Percentiles rank a stretch among this genome's conserved stretches.
These are phyloP conservation scores for Plantago major DNA, from an alignment of 257 asterid genomes.

Conservation along the genomic window DNA sequence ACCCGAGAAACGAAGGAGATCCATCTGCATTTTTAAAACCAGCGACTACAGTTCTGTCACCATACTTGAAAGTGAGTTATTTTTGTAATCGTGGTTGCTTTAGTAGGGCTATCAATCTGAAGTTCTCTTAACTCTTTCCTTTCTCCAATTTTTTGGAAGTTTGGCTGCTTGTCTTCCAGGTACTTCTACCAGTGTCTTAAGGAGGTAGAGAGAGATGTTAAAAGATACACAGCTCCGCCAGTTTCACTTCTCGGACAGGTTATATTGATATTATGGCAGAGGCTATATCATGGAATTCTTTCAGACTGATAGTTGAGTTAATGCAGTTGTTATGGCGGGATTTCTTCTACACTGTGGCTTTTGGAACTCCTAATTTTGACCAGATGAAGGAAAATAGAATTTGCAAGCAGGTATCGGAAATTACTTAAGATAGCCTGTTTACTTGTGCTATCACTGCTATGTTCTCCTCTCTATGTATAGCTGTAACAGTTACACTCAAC, in stretches of 20 bases:
- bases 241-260: constrained; percentile 99
- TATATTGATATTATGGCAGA: neutral
- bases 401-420: constrained; percentile 76
- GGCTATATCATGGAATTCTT: constrained; percentile 5
- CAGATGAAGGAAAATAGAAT: constrained; percentile 74
- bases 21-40: constrained; percentile 86
- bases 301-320: constrained; percentile 27
- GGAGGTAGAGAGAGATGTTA: constrained; percentile 59
- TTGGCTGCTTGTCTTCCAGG: constrained; percentile 95
- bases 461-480: no score
- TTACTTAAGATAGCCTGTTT: constrained; percentile 6
- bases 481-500: neutral
- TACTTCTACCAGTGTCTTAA: constrained; percentile 85
- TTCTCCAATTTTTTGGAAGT: constrained; percentile 55
- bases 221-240: constrained; percentile 90
- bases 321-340: constrained; percentile 89
- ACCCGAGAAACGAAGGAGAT: constrained; percentile 95
- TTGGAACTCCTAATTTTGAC: constrained; percentile 84
- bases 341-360: constrained; percentile 83
- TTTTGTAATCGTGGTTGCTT: neutral
- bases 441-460: no score
- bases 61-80: constrained; percentile 77
- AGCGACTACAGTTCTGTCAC: constrained; percentile 89
- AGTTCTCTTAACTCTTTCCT: constrained; percentile 27
- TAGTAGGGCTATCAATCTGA: constrained; percentile 11